Percentiles rank a stretch among this genome's conserved stretches.
Evolutionary conservation across 1,139 yeast genomes (phyloP).

Genomic region (Saccharomycopsis hybrid): DNA sequence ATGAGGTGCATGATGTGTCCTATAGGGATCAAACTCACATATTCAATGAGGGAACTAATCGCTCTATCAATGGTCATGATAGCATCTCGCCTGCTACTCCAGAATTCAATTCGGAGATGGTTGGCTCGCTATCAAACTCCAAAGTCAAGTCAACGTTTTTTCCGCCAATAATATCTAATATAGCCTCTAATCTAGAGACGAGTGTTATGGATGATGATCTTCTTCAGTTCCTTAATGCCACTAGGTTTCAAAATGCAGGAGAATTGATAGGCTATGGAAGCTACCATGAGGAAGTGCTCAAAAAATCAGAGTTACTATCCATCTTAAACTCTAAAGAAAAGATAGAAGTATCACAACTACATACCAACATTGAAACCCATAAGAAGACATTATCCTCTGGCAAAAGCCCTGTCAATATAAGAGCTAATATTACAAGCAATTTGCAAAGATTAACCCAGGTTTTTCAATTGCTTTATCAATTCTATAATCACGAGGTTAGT

Average conservation of each 20-base stretch:
- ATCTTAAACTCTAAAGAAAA: conserved; percentile 10
- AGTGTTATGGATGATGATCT: not conserved
- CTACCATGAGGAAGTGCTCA: not conserved
- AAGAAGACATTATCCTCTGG: conserved; percentile 10
- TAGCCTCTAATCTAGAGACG: conserved; percentile 3
- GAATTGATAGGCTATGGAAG: not conserved
- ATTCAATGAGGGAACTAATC: not conserved
- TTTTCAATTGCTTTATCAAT: not conserved
- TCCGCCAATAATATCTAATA: not conserved
- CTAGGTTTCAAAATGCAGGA: not conserved
- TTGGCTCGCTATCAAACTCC: not conserved
- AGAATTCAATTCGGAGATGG: not conserved
- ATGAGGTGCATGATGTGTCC: not conserved
- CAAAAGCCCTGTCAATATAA: conserved; percentile 5
- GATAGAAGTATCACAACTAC: not conserved
- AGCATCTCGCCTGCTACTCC: not conserved
- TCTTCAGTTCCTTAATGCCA: not conserved
- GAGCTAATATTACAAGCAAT: conserved; percentile 4
- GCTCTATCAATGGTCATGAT: not conserved
- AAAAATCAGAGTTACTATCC: not conserved
- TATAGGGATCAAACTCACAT: not conserved
- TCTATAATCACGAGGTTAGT: not conserved
- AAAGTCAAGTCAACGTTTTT: not conserved
- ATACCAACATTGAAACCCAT: conserved; percentile 7
- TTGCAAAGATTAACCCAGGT: conserved; percentile 4